phyloP scores from a whole-genome alignment of 176 grass and related monocot species.

The Eragrostis curvula region DNA sequence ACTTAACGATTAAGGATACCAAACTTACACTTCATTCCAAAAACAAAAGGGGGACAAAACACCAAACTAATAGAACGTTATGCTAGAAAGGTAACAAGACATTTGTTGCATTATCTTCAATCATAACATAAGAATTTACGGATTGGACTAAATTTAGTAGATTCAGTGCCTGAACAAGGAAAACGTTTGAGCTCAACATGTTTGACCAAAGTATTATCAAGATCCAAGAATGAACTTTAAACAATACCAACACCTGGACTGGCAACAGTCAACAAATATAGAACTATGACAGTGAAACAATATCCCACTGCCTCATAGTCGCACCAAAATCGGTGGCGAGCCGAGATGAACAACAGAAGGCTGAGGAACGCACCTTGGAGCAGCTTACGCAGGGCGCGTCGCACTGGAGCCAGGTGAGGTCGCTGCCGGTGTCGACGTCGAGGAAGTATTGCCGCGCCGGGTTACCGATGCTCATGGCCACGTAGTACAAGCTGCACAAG shows the following conservation, averaged over 20 bases:
- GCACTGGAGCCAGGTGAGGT: conserved; percentile 98
- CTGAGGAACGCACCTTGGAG: conserved; percentile 52
- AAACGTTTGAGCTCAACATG: neutral
- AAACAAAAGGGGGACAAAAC: neutral
- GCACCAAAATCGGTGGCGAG: neutral
- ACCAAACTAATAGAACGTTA: neutral
- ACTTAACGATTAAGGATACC: conserved; percentile 1
- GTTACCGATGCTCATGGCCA: conserved; percentile 81
- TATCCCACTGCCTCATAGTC: neutral
- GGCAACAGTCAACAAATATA: neutral
- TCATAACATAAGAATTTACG: neutral
- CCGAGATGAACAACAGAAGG: neutral
- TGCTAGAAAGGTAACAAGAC: neutral
- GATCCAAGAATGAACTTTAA: neutral
- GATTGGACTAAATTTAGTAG: neutral
- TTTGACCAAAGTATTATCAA: conserved; percentile 17
- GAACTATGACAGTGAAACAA: neutral
- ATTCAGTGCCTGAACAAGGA: neutral
- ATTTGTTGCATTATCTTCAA: neutral
- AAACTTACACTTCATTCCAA: neutral
- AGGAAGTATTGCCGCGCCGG: conserved; percentile 87
- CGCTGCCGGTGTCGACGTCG: conserved; percentile 97
- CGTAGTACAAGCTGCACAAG: conserved; percentile 77
- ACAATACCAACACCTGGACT: neutral
- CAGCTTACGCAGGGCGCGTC: conserved; percentile 92